Evolutionary conservation across 495 filamentous ascomycete genomes (phyloP), one percentile per base, ranked within the genome.

Genomic region (Aspergillus affinis): DNA sequence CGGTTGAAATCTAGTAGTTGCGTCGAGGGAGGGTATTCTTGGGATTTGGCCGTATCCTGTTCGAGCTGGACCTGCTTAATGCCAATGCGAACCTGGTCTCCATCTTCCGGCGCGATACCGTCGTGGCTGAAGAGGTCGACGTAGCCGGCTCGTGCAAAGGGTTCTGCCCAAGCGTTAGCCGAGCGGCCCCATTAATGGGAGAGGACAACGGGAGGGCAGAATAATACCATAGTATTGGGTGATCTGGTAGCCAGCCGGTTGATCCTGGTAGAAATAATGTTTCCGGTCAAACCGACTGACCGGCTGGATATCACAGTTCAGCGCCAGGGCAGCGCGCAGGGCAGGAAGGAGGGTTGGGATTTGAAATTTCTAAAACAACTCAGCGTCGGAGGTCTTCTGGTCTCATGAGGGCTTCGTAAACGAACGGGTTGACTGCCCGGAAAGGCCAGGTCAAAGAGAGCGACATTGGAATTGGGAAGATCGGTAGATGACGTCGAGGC

Each of bases 201-300:
- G 12, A 0, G 32, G 26, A 29, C 29, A 27, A 55, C 23, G 47
- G 17, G 10, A 36, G 36, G 13, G 12, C 13, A 10, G 36, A 41
- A 41, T 4, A 32, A 44, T 85, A 84, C 82, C 82, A 66, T 88
- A 97, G 74, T 92, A 98, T 67, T 99, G 95, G 7, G 94, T 99
- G 57, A 99, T 94, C 72, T 99, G 94, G 73, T 98, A 99, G 0
- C 94, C 94, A 0, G 88, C 80, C 7, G 95, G 94, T 69, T 99
- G 94, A 72, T 99, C 94, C 82, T 92, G 93, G 75, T 97, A 95
- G 74, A 97, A 97, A 71, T 99, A 99, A 68, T 99, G 94, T 71
- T 99, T 99, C 52, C 94, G 83, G 74, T 99, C 94, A 72, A 95
- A 99, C 32, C 82, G 82, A 67, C 91, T 95, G 50, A 81, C 80